Evolutionary conservation across 495 filamentous ascomycete genomes (phyloP), one percentile per base, ranked within the genome.

Genomic region (Hypoxylon fuscum): DNA sequence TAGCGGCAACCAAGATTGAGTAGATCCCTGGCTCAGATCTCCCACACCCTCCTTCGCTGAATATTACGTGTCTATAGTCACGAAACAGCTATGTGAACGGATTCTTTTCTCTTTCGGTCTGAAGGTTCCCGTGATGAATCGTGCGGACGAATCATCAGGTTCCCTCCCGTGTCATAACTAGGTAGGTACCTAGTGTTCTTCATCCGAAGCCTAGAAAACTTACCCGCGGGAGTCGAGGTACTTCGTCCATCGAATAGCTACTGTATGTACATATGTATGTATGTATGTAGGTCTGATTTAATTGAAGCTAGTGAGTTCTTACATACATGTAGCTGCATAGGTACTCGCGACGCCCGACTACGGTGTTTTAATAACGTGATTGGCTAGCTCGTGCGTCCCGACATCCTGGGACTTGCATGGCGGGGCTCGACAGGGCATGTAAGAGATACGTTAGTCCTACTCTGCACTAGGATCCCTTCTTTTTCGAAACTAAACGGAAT

Each of bases 361-460:
- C 22, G 17, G 44, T 31, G 55, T 34, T 23, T 38, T 12, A 22
- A 12, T 4, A 2, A 20, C 15, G 20, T 51, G 47, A 66, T 66
- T 66, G 63, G 63, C 37, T 25, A 22, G 42, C 18, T 57, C 38
- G 57, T 62, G 56, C 57, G 63, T 66, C 63, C 63, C 63, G 63
- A 48, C 53, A 66, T 62, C 63, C 63, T 66, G 63, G 63, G 48
- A 66, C 63, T 66, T 66, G 63, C 63, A 66, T 57, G 56, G 62
- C 56, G 62, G 62, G 62, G 62, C 46, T 41, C 40, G 18, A 54
- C 55, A 52, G n/a, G n/a, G n/a, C n/a, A n/a, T 42, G 21, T 8
- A 29, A 25, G 15, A 25, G 21, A 8, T 20, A 25, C 40, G 38
- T 50, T 55, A 59, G 17, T 14, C 50, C 38, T 35, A 12, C 14